Percentiles rank a stretch among this genome's conserved stretches.
phyloP scores from a whole-genome alignment of 208 protist genomes.

The Leishmania gerbilli region DNA sequence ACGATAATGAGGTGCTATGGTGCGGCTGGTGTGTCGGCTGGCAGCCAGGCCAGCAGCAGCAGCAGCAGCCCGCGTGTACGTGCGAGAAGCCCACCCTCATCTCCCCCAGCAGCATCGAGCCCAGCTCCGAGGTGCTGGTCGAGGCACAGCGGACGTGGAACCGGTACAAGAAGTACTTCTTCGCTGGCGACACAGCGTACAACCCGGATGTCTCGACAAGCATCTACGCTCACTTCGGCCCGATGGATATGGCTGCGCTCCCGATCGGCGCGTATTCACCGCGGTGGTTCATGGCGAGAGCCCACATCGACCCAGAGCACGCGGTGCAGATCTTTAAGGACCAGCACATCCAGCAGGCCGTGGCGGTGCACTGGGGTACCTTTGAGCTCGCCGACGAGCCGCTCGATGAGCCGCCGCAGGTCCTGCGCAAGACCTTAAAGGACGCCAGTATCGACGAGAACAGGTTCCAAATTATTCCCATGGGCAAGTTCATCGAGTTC shows the following conservation, averaged over 20 bases:
- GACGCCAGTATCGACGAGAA: slow-evolving; percentile 23
- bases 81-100: not conserved
- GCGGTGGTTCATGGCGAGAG: slow-evolving; percentile 55
- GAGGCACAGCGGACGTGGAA: slow-evolving; percentile 29
- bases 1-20: slow-evolving; percentile 71
- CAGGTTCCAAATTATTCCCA: slow-evolving; percentile 41
- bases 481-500: slow-evolving; percentile 44
- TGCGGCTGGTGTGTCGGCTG: slow-evolving; percentile 69
- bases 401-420: slow-evolving; percentile 67
- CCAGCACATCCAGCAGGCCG: slow-evolving; percentile 37
- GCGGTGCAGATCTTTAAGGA: slow-evolving; percentile 78
- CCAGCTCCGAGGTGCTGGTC: not conserved
- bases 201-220: slow-evolving; percentile 48
- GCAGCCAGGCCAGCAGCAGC: slow-evolving; percentile 8
- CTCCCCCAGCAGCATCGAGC: slow-evolving; percentile 1
- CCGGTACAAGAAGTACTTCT: slow-evolving; percentile 55
- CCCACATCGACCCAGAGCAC: slow-evolving; percentile 74
- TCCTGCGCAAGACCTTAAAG: slow-evolving; percentile 33
- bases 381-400: slow-evolving; percentile 81
- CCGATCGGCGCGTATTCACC: slow-evolving; percentile 88
- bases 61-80: not conserved
- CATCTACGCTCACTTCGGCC: slow-evolving; percentile 48
- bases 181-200: slow-evolving; percentile 59
- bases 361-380: slow-evolving; percentile 88
- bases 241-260: slow-evolving; percentile 70